Base-by-base conservation (phyloP, 495 filamentous ascomycete species). In the Lichenothelia convexa region DNA sequence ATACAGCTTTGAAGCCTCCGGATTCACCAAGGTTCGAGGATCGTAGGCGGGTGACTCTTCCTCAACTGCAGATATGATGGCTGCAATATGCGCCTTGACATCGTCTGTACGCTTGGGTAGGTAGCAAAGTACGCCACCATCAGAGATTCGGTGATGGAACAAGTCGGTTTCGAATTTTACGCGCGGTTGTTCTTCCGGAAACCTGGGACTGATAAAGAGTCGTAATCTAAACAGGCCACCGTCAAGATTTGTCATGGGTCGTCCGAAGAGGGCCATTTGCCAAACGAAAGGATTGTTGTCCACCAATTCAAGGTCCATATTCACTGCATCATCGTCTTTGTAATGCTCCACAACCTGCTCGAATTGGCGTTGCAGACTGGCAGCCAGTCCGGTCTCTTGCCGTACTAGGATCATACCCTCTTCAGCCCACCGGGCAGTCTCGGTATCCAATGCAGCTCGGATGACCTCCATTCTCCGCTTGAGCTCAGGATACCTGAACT, bases 221-320 rank as follows among this genome's bases (percentile, higher is more conserved):
- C 65, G 75, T 47, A 94, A 75, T 36, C 67, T 68, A 60, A 94
- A 86, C 36, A 95, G 65, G 4, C 89, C 89, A 4, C 89, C 89
- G 41, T 95, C 91, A 3, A 93, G 67, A 44, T 85, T 80, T 0
- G 87, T 92, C 79, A 89, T 91, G 1, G 87, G 81, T 34, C 78
- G 71, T 23, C 89, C 89, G 49, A 93, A 89, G 54, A 92, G 85
- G 0, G 79, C 86, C 32, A 80, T 42, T 23, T 52, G 46, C 72
- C 67, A 73, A 1, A 68, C 40, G 48, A 78, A 83, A 1, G 78
- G 78, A 44, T 82, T 84, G n/a, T 63, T 65, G 41, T 75, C 70
- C 5, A 73, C 68, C 7, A 97, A 60, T 32, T 75, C 71, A 33
- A 95, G 53, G 46, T 80, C 76, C 18, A 91, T 58, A 2, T 78